A percentile compares a stretch with the other conserved stretches of the same genome.
Evolutionary conservation across 1,284 basidiomycete species (phyloP).

Genomic region (Amylostereum areolatum): DNA sequence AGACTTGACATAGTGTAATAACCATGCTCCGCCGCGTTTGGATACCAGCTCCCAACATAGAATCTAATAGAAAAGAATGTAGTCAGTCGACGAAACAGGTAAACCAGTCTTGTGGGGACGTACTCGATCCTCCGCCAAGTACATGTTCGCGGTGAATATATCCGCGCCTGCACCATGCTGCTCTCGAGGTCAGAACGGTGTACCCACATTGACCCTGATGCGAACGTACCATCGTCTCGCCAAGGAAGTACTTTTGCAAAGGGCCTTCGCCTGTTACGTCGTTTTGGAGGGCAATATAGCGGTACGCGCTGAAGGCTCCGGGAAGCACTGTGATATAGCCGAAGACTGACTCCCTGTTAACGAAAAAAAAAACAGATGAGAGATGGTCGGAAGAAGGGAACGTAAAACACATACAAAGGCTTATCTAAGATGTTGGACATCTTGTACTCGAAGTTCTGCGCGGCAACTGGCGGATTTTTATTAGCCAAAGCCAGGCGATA

Average conservation of each 20-base stretch:
- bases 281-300: constrained; percentile 90
- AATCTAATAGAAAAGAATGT: constrained; percentile 41
- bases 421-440: constrained; percentile 93
- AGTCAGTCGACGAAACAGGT: background rate
- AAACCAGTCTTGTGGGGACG: constrained; percentile 18
- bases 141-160: constrained; percentile 95
- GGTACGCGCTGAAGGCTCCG: constrained; percentile 89
- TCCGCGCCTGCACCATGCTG: constrained; percentile 81
- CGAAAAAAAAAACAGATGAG: background rate
- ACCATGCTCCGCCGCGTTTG: constrained; percentile 83
- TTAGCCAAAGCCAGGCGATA: background rate
- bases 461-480: constrained; percentile 48
- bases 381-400: too few species aligned
- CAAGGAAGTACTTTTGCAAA: constrained; percentile 90
- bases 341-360: constrained; percentile 63
- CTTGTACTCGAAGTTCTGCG: constrained; percentile 97
- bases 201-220: constrained; percentile 3
- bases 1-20: constrained; percentile 90
- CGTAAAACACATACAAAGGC: constrained; percentile 46
- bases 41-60: constrained; percentile 93
- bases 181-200: background rate
- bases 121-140: constrained; percentile 84
- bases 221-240: constrained; percentile 73
- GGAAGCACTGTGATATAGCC: constrained; percentile 93
- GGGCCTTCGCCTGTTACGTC: constrained; percentile 81